Base-by-base conservation (phyloP, 176 grass and related monocot genomes). In the Oryza punctata region DNA sequence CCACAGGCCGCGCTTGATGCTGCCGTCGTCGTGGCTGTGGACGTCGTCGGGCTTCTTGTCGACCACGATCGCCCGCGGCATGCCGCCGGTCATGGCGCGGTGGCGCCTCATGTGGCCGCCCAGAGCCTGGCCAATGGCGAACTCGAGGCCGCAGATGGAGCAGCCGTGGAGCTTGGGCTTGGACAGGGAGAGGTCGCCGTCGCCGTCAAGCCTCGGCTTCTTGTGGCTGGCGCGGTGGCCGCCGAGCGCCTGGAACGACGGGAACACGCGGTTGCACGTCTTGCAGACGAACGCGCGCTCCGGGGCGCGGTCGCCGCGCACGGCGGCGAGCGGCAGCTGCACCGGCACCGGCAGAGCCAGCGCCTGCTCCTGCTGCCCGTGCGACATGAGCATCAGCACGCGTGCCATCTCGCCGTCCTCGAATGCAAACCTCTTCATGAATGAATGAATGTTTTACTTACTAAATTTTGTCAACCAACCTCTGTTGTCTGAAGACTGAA, bases 141-240 rank as follows among this genome's bases (percentile, higher is more conserved):
- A 94, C 86, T 94, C 89, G 40, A 91, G 88, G 12, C 89, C 92
- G 67, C 89, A 91, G 54, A 94, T 26, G 21, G 92, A 91, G 92
- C 92, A 94, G 30, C 87, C 72, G 40, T 94, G 89, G 65, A 87
- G 47, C 86, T 87, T 92, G 38, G 87, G 87, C 85, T 80, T 92
- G 46, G 59, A 73, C 0, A 71, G 77, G 10, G 45, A 75, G 27
- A 80, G 85, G 25, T 77, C 70, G 40, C 76, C 75, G 10, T 78
- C 81, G 2, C 30, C 82, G 7, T 84, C 69, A 10, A 95, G 49
- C 83, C 83, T 81, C 7, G 87, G 93, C 76, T 96, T 99, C 84
- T 99, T 99, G 89, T 99, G 96, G 87, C 96, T 95, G 30, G 95
- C 92, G 14, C 95, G 88, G 92, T 97, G 95, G 13, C 95, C 95